Evolutionary conservation across 2,329 filamentous ascomycete species (phyloP).

Genomic region (Hypoxylon sp.): DNA sequence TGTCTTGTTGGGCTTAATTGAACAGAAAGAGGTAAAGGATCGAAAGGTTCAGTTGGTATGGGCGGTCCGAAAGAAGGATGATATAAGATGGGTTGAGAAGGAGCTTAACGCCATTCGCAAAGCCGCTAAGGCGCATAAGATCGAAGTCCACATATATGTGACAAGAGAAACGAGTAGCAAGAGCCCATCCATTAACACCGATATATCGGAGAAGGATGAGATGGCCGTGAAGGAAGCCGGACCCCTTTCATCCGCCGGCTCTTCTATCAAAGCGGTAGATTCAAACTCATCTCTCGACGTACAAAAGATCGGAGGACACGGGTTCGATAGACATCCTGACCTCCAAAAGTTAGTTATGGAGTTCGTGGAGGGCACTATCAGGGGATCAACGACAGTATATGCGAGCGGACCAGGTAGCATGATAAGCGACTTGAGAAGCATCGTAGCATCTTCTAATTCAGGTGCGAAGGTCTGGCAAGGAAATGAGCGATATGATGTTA

Average conservation of each 20-base stretch:
- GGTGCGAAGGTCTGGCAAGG: constrained; percentile 65
- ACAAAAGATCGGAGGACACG: constrained; percentile 44
- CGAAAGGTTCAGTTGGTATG: constrained; percentile 69
- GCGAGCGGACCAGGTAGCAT: constrained; percentile 69
- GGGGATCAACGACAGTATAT: constrained; percentile 63
- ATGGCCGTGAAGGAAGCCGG: constrained; percentile 40
- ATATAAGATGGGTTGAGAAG: constrained; percentile 65
- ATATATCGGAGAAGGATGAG: constrained; percentile 40
- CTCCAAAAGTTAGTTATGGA: constrained; percentile 55
- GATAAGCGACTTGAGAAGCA: constrained; percentile 63
- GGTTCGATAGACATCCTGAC: constrained; percentile 54
- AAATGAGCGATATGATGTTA: constrained; percentile 63
- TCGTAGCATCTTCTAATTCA: constrained; percentile 63
- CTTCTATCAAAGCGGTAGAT: constrained; percentile 33
- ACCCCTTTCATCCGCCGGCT: constrained; percentile 37
- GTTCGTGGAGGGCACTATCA: constrained; percentile 58
- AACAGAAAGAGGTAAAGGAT: constrained; percentile 45
- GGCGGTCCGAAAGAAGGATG: constrained; percentile 63
- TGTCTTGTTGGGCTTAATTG: constrained; percentile 52
- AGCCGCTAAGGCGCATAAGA: constrained; percentile 49
- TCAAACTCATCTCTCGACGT: constrained; percentile 44
- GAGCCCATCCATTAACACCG: constrained; percentile 41
- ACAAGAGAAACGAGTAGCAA: constrained; percentile 58
- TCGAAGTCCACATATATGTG: constrained; percentile 66
- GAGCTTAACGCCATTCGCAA: constrained; percentile 63